Evolutionary conservation across 768 basidiomycete species (phyloP).

Genomic region (Coprinopsis marcescibilis): DNA sequence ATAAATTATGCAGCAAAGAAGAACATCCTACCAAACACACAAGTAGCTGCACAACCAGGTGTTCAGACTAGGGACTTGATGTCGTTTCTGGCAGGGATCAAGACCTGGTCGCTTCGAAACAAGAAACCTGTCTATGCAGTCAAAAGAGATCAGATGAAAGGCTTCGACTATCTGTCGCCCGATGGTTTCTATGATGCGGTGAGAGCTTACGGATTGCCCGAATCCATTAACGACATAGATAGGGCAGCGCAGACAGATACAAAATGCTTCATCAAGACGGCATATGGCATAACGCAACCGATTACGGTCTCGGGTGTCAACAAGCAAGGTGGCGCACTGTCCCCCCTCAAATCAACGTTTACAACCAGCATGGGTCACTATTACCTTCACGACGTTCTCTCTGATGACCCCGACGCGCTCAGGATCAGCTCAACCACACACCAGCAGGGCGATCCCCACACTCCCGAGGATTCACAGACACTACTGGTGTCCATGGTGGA

Average conservation of each 20-base stretch:
- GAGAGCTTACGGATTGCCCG: conserved; percentile 20
- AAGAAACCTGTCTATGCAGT: conserved; percentile 18
- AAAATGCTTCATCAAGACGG: conserved; percentile 17
- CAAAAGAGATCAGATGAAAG: conserved; percentile 27
- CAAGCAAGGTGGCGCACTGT: conserved; percentile 24
- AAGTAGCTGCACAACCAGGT: conserved; percentile 23
- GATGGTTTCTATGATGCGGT: conserved; percentile 28
- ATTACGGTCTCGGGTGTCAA: conserved; percentile 21
- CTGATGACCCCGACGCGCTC: conserved; percentile 5
- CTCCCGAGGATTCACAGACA: not conserved
- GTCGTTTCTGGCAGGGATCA: conserved; percentile 15
- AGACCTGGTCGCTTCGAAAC: conserved; percentile 18
- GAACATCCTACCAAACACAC: conserved; percentile 18
- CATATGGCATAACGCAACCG: conserved; percentile 19
- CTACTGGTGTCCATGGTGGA: conserved; percentile 5
- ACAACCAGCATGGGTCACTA: conserved; percentile 19
- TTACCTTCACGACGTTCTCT: conserved; percentile 16
- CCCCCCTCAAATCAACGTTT: conserved; percentile 23
- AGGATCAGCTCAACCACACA: not conserved
- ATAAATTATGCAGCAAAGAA: conserved; percentile 17
- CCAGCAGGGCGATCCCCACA: not conserved
- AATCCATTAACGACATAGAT: conserved; percentile 21
- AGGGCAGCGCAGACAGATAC: conserved; percentile 18
- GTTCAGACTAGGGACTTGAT: conserved; percentile 23
- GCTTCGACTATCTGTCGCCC: conserved; percentile 23